A percentile compares a stretch with the other conserved stretches of the same genome.
Evolutionary conservation across 1,284 basidiomycete genomes (phyloP).

Genomic region (Inonotus obliquus): DNA sequence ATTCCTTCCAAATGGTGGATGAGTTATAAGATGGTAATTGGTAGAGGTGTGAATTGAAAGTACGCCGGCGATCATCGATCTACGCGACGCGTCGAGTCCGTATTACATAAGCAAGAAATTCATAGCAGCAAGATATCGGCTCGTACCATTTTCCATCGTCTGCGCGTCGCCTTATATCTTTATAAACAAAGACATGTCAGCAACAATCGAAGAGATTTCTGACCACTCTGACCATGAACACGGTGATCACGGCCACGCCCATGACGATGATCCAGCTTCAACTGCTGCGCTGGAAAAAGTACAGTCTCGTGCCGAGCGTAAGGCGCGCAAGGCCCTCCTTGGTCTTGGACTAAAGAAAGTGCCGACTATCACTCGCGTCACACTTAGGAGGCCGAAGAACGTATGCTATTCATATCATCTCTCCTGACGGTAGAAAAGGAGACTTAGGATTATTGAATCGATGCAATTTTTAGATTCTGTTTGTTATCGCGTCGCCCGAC

Average conservation of each 20-base stretch:
- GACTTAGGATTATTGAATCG: not conserved
- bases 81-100: not conserved
- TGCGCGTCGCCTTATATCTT: not conserved
- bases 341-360: constrained; percentile 90
- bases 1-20: no score
- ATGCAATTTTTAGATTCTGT: constrained; percentile 59
- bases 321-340: constrained; percentile 86
- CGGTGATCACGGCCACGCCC: constrained; percentile 46
- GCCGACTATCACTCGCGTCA: constrained; percentile 90
- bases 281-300: constrained; percentile 87
- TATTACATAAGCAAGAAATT: not conserved
- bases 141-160: not conserved
- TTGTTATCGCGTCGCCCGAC: constrained; percentile 91
- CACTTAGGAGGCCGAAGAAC: constrained; percentile 91
- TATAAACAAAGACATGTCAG: constrained; percentile 53
- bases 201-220: constrained; percentile 81
- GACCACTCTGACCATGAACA: constrained; percentile 67
- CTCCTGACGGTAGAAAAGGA: not conserved
- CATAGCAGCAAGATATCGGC: not conserved
- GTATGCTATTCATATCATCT: constrained; percentile 40
- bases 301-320: constrained; percentile 88
- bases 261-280: constrained; percentile 78
- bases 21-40: no score
- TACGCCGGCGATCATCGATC: not conserved
- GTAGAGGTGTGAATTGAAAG: not conserved